Evolutionary conservation across 148 eudicot species (phyloP).

Genomic region (Bassia scoparia): DNA sequence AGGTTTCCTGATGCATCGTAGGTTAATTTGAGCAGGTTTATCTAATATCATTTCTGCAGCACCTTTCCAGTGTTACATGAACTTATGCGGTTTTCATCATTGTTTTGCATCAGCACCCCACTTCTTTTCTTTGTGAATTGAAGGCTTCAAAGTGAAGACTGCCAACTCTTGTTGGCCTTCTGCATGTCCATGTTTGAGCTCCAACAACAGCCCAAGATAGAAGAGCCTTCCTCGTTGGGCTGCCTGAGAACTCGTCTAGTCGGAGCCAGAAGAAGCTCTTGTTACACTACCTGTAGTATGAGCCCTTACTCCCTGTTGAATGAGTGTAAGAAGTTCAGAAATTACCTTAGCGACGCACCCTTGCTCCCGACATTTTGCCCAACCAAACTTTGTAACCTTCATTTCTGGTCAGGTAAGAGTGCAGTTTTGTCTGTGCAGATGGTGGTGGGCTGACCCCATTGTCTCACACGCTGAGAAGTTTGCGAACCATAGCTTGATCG

Average conservation of each 20-base stretch:
- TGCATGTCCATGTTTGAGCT: conserved; percentile 21
- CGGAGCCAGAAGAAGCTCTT: conserved; percentile 7
- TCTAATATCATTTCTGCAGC: conserved; percentile 27
- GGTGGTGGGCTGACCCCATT: conserved; percentile 38
- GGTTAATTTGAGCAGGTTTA: conserved; percentile 15
- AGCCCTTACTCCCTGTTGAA: conserved; percentile 27
- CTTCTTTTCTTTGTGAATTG: conserved; percentile 29
- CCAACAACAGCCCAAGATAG: conserved; percentile 24
- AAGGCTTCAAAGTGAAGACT: conserved; percentile 22
- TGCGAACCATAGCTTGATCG: conserved; percentile 36
- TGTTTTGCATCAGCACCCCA: conserved; percentile 20
- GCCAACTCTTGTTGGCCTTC: background rate
- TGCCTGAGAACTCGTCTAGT: conserved; percentile 26
- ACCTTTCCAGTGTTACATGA: conserved; percentile 26
- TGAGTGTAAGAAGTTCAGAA: conserved; percentile 2
- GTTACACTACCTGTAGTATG: conserved; percentile 35
- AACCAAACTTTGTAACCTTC: conserved; percentile 34
- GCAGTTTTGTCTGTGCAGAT: conserved; percentile 39
- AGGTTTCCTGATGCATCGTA: conserved; percentile 20
- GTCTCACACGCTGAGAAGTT: conserved; percentile 41
- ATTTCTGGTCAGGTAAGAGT: conserved; percentile 35
- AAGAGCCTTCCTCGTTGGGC: conserved; percentile 26
- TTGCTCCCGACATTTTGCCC: conserved; percentile 6
- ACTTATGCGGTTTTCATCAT: background rate
- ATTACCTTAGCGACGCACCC: conserved; percentile 1